Evolutionary conservation across 768 basidiomycete genomes (phyloP).

Genomic region (Podaxis sp.): DNA sequence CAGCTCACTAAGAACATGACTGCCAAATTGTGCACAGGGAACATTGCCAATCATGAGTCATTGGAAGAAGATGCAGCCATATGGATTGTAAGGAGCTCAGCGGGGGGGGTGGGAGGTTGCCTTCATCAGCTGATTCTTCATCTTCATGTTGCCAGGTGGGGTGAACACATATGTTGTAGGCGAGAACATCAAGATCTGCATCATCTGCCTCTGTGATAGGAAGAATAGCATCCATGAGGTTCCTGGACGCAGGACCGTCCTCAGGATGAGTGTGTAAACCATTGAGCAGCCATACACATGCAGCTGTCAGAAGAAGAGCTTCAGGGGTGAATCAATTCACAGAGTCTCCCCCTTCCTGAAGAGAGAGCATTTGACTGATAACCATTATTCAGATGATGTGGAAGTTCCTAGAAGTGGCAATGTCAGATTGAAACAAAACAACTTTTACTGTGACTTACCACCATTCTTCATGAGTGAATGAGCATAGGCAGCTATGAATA

Average conservation of each 20-base stretch:
- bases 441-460: slow-evolving; percentile 8
- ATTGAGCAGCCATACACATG: neutral
- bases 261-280: neutral
- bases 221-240: neutral
- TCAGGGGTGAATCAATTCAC: neutral
- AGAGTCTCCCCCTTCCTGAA: neutral
- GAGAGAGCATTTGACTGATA: neutral
- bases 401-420: neutral
- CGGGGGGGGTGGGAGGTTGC: neutral
- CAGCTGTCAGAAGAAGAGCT: neutral
- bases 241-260: neutral
- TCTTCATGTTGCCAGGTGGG: neutral
- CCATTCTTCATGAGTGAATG: neutral
- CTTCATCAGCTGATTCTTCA: neutral
- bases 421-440: neutral
- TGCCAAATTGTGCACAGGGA: neutral
- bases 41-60: neutral
- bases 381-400: neutral
- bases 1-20: neutral
- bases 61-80: neutral
- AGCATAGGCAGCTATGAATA: neutral
- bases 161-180: neutral
- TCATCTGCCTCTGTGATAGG: neutral
- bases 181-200: neutral
- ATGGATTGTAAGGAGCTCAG: neutral